phyloP scores from a whole-genome alignment of 192 early-diverging fungal genomes.

The Backusella morwellensis region DNA sequence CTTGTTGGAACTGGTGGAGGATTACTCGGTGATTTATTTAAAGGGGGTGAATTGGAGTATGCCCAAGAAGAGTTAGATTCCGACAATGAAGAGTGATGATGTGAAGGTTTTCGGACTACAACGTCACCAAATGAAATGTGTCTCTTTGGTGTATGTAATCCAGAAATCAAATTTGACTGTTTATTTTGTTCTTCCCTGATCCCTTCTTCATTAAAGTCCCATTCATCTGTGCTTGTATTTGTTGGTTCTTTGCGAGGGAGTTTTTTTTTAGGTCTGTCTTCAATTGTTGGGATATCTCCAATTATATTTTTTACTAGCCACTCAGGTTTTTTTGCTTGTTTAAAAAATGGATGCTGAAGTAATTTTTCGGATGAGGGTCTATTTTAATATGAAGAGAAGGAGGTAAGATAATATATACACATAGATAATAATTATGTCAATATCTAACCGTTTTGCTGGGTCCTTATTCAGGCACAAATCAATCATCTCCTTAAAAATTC shows the following conservation, averaged over 20 bases:
- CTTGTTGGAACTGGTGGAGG: slow-evolving; percentile 19
- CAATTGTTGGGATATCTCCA: slow-evolving; percentile 66
- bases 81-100: slow-evolving; percentile 6
- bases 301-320: slow-evolving; percentile 64
- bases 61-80: background rate
- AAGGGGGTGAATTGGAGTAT: slow-evolving; percentile 1
- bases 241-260: slow-evolving; percentile 37
- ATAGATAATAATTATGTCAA: background rate
- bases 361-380: slow-evolving; percentile 80
- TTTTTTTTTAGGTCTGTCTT: slow-evolving; percentile 60
- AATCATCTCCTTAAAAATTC: slow-evolving; percentile 83
- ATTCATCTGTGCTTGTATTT: slow-evolving; percentile 51
- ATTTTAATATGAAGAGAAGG: background rate
- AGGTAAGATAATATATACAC: background rate
- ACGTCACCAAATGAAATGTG: slow-evolving; percentile 46
- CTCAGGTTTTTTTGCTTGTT: slow-evolving; percentile 66
- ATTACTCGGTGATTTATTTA: background rate
- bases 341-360: slow-evolving; percentile 75
- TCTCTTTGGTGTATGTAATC: slow-evolving; percentile 9
- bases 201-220: slow-evolving; percentile 61
- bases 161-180: slow-evolving; percentile 7
- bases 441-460: slow-evolving; percentile 57
- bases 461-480: slow-evolving; percentile 81
- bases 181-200: background rate
- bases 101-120: slow-evolving; percentile 30